These are phyloP conservation scores for Linnemannia schmuckeri DNA, from an alignment of 192 early-diverging fungal species.

Conservation along the genomic window DNA sequence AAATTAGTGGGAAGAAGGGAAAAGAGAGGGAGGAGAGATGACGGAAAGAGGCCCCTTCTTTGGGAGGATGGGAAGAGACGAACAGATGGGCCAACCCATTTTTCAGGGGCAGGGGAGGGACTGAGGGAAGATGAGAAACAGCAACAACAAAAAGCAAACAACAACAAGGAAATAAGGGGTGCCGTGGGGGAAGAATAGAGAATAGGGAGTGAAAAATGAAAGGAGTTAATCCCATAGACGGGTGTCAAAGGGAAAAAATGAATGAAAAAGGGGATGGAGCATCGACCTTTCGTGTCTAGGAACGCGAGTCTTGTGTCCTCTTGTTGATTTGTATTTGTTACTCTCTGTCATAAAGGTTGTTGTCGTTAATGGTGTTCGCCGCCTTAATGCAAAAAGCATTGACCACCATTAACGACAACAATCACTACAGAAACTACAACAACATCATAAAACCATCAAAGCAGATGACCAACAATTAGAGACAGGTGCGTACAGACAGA, in stretches of 20 bases:
- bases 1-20: not conserved
- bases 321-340: not conserved
- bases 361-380: not conserved
- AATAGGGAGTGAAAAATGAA: not conserved
- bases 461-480: not conserved
- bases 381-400: not conserved
- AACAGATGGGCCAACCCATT: not conserved
- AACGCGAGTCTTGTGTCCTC: not conserved
- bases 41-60: not conserved
- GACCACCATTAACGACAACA: not conserved
- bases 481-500: not conserved
- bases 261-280: slow-evolving; percentile 23
- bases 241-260: not conserved
- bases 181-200: not conserved
- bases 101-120: slow-evolving; percentile 2
- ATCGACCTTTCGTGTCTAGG: slow-evolving; percentile 7
- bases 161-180: not conserved
- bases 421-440: not conserved
- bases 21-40: not conserved
- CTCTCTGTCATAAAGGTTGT: not conserved
- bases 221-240: not conserved
- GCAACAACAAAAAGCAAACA: not conserved
- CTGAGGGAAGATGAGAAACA: not conserved
- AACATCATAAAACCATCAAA: not conserved
- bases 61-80: not conserved